A percentile compares a stretch with the other conserved stretches of the same genome.
phyloP scores from a whole-genome alignment of 2,329 filamentous ascomycete genomes.

The Dactylonectria macrodidyma region DNA sequence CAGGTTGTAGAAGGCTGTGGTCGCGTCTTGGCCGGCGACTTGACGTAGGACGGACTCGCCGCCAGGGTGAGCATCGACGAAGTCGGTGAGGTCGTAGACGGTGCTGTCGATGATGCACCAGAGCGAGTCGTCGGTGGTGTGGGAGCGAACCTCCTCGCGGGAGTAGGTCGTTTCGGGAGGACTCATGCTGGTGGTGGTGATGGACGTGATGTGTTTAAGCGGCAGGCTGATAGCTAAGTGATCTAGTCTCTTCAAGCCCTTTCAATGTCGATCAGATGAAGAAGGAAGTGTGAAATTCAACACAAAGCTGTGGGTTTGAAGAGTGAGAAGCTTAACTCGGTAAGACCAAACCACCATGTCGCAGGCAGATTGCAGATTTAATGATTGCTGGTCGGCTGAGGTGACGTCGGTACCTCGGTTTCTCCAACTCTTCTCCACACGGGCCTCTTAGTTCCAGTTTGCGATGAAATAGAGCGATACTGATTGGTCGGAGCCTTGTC shows the following conservation, averaged over 20 bases:
- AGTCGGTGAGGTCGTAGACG: conserved; percentile 90
- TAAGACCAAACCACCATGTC: neutral
- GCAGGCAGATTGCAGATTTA: conserved; percentile 4
- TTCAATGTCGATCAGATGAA: neutral
- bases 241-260: neutral
- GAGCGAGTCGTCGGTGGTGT: conserved; percentile 81
- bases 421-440: conserved; percentile 16
- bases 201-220: neutral
- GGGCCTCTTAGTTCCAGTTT: neutral
- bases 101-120: conserved; percentile 91
- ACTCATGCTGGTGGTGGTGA: conserved; percentile 47
- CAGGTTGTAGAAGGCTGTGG: conserved; percentile 89
- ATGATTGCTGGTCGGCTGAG: conserved; percentile 18
- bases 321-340: neutral
- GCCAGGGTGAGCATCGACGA: conserved; percentile 87
- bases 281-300: too few species aligned
- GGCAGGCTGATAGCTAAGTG: neutral
- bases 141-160: conserved; percentile 78
- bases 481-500: conserved; percentile 25
- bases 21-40: conserved; percentile 86
- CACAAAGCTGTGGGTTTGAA: neutral
- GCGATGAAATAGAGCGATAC: conserved; percentile 14
- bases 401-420: conserved; percentile 36
- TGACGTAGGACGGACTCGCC: conserved; percentile 85
- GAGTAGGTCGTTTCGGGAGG: conserved; percentile 66